Base-by-base conservation (phyloP, 2,329 filamentous ascomycete species). In the Verticillium tricorpus region DNA sequence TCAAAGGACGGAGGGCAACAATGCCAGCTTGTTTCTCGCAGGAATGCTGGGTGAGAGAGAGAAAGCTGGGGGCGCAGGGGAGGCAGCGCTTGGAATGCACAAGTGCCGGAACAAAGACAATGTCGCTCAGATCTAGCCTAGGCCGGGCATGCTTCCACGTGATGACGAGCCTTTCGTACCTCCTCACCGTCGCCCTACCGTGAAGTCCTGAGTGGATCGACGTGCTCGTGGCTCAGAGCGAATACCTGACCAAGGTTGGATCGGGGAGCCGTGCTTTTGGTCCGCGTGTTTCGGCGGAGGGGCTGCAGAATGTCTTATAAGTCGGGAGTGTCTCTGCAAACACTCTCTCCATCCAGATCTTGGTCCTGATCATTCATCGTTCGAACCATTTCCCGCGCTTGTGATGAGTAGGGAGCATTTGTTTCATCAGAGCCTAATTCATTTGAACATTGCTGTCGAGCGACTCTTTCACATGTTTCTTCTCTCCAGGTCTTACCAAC, bases 51-150 rank as follows among this genome's bases (percentile, higher is more conserved):
- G n/a, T 28, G 40, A 9, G 22, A 22, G 40, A 19, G 40, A 22
- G 40, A 19, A 22, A 22, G 40, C 19, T 50, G 40, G 40, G n/a
- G 40, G 40, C 19, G 40, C 37, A 50, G 40, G 40, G 22, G n/a
- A 25, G 40, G n/a, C n/a, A 50, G 40, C 66, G 50, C 60, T 69
- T 69, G 67, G 67, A 69, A 69, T 69, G 67, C 59, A 60, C 50
- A 62, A 65, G 31, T 34, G 34, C 64, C 63, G 62, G 62, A 57
- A 75, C 73, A 76, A 76, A 75, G 72, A 72, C 71, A 70, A 74
- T 75, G 72, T 74, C 70, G 67, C 67, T 72, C 70, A 69, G 73
- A 74, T 68, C 65, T 65, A 68, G 69, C 56, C 63, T 65, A 69
- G 69, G 19, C 5, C 37, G 19, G 31, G 19, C 55, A 35, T 32